Base-by-base conservation (phyloP, 2,329 filamentous ascomycete genomes). In the Juglanconis juglandina region DNA sequence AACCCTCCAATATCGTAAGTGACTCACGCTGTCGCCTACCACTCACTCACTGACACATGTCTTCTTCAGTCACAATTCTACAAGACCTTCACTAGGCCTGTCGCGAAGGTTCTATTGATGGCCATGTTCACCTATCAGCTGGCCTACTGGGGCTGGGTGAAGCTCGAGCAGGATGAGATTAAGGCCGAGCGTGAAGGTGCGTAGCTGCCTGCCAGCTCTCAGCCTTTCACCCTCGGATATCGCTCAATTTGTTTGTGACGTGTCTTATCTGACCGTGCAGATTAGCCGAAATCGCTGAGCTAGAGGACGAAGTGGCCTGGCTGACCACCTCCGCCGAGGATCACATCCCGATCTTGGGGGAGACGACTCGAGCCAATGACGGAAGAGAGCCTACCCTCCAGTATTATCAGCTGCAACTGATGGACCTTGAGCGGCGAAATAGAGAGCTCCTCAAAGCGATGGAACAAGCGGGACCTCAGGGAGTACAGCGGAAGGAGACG, bases 101-200 rank as follows among this genome's bases (percentile, higher is more conserved):
- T 94, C 50, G 81, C 85, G 56, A 94, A 92, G 76, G 86, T 87
- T 57, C 84, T 91, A 65, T 80, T 94, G 42, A 81, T 89, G 69
- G 89, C 91, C 57, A 82, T 92, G 58, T 87, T 91, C 69, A 89
- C 87, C 2, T 95, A 94, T 72, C 91, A 95, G 74, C 68, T 90
- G n/a, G 74, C 82, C 13, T 94, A 93, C 75, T 91, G 85, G 77
- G 77, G 76, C 13, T 95, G 91, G 91, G 71, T 84, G 42, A 90
- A 88, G 73, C 79, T 94, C 54, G 90, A 93, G 73, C 82, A 83
- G 39, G 81, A 90, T 57, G 91, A 95, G 75, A 78, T 84, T 59
- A 86, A 82, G 69, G 76, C 77, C 24, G 78, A 86, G 49, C 84
- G 83, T 66, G 75, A 82, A 66, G 81, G 87, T 88, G 68, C 61